A percentile compares a stretch with the other conserved stretches of the same genome.
Conservation (phyloP, 768 basidiomycete species). For the Trichaptum fuscoviolaceum region DNA sequence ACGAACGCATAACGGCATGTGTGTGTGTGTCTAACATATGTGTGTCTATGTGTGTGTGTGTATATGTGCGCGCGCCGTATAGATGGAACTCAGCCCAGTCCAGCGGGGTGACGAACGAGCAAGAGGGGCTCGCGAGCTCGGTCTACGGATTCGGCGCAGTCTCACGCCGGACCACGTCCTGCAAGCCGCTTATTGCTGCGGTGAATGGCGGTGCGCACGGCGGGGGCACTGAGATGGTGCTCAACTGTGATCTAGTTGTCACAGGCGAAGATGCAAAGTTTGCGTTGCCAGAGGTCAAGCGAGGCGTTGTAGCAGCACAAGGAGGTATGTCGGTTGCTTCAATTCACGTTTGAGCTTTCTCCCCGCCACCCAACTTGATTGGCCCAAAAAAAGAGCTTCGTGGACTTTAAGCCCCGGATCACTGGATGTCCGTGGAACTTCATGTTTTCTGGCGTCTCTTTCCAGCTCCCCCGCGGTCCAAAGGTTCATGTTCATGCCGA, state of each 20-base stretch:
- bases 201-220: slow-evolving; percentile 71
- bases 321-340: slow-evolving; percentile 45
- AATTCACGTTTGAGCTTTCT: neutral
- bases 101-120: slow-evolving; percentile 37
- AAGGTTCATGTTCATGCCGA: neutral
- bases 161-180: slow-evolving; percentile 54
- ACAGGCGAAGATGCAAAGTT: slow-evolving; percentile 64
- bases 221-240: slow-evolving; percentile 59
- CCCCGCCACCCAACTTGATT: neutral
- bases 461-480: too few species aligned
- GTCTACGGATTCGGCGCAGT: slow-evolving; percentile 67
- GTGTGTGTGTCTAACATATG: neutral
- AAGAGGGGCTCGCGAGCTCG: slow-evolving; percentile 33
- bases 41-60: neutral
- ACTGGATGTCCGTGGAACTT: too few species aligned
- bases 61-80: neutral
- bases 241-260: slow-evolving; percentile 77
- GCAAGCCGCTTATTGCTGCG: slow-evolving; percentile 77
- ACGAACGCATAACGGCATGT: too few species aligned
- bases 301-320: slow-evolving; percentile 67
- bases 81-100: slow-evolving; percentile 61
- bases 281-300: slow-evolving; percentile 71
- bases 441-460: too few species aligned
- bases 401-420: too few species aligned
- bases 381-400: too few species aligned